A percentile compares a stretch with the other conserved stretches of the same genome.
These are phyloP conservation scores for Diplodia scrobiculata DNA, from an alignment of 2,329 filamentous ascomycete genomes.

Conservation along the genomic window DNA sequence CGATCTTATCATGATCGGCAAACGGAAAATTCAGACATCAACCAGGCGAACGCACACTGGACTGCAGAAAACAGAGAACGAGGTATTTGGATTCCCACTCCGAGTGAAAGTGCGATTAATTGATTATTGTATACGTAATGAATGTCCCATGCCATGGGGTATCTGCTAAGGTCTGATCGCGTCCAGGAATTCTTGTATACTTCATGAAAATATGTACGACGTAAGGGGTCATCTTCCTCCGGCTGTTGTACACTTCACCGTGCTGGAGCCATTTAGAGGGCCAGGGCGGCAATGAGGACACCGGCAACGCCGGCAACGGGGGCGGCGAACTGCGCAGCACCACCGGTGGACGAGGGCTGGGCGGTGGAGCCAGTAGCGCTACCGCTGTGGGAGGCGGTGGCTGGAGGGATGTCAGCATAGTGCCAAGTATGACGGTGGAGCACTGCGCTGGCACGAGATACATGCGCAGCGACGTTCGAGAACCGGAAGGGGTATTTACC, in stretches of 20 bases:
- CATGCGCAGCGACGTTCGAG: neutral
- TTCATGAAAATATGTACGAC: neutral
- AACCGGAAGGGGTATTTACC: neutral
- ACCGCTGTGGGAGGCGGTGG: neutral
- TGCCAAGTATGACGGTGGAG: neutral
- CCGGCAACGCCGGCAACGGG: conserved; percentile 15
- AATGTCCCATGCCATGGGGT: neutral
- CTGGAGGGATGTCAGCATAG: neutral
- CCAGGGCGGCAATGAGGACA: conserved; percentile 8
- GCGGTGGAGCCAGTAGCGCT: conserved; percentile 10
- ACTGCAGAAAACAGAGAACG: neutral
- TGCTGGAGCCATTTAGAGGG: neutral
- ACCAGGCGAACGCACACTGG: neutral
- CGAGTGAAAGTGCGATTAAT: neutral
- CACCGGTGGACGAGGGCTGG: conserved; percentile 1
- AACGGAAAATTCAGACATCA: neutral
- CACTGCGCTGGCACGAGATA: neutral
- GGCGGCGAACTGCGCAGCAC: conserved; percentile 14
- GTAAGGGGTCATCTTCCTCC: neutral
- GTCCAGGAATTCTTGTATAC: neutral
- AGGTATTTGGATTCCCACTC: neutral
- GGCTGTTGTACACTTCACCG: neutral
- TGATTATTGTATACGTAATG: neutral
- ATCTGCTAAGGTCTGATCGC: neutral
- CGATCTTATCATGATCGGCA: neutral